These are phyloP conservation scores for Gentiana dahurica DNA, from an alignment of 257 asterid genomes.

Conservation along the genomic window DNA sequence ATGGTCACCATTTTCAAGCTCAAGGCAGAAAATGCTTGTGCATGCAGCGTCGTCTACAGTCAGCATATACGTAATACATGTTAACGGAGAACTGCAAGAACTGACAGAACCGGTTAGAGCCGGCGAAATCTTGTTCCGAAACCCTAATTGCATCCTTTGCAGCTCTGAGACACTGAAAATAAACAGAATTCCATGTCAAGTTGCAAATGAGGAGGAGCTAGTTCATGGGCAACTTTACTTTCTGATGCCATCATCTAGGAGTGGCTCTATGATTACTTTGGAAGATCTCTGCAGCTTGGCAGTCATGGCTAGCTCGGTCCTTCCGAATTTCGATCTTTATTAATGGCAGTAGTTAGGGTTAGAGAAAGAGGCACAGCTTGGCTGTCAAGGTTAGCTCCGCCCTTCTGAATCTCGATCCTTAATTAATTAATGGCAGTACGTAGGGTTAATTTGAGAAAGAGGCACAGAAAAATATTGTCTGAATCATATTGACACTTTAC, in stretches of 20 bases:
- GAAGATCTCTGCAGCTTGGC: constrained; percentile 27
- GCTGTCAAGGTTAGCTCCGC: too few species aligned
- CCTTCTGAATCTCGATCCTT: too few species aligned
- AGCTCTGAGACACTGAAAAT: constrained; percentile 40
- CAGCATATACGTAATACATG: constrained; percentile 18
- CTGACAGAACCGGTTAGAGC: constrained; percentile 28
- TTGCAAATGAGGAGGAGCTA: constrained; percentile 22
- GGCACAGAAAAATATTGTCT: too few species aligned
- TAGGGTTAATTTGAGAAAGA: too few species aligned
- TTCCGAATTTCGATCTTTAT: background rate
- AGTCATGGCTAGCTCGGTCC: constrained; percentile 29
- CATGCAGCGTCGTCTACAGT: constrained; percentile 7
- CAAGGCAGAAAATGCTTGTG: too few species aligned
- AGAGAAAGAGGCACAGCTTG: too few species aligned
- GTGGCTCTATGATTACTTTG: constrained; percentile 14
- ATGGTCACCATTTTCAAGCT: too few species aligned
- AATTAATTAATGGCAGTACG: too few species aligned
- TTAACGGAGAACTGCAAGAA: constrained; percentile 37
- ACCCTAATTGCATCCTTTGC: constrained; percentile 37
- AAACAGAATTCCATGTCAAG: constrained; percentile 20
- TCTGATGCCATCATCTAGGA: constrained; percentile 27
- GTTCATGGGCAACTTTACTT: constrained; percentile 22
- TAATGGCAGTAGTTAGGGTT: too few species aligned
- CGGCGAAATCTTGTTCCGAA: constrained; percentile 28
- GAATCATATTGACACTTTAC: too few species aligned